These are phyloP conservation scores for Hypericum perforatum DNA, from an alignment of 345 rosid genomes.

Conservation along the genomic window DNA sequence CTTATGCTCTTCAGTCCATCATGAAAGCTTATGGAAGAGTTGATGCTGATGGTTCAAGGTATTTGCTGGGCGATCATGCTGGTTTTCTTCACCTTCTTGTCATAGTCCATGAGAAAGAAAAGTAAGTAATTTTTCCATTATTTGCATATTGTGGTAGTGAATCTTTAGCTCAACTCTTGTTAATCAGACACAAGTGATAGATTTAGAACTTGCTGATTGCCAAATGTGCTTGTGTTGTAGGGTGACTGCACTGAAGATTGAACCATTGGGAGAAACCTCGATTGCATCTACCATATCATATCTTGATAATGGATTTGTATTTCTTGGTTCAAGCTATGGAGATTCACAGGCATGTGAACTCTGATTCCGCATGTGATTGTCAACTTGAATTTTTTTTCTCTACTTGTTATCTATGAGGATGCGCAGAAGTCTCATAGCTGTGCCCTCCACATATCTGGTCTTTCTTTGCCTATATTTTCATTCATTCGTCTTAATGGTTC, in stretches of 20 bases:
- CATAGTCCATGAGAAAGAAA: slow-evolving; percentile 83
- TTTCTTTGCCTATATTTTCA: too few relatives aligned
- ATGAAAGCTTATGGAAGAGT: slow-evolving; percentile 92
- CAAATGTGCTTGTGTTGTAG: slow-evolving; percentile 28
- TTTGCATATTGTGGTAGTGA: background rate
- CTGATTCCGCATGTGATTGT: background rate
- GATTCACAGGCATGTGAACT: slow-evolving; percentile 65
- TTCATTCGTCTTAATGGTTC: too few relatives aligned
- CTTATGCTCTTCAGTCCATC: slow-evolving; percentile 44
- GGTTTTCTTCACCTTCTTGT: slow-evolving; percentile 86
- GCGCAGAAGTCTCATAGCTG: too few relatives aligned
- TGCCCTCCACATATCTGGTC: too few relatives aligned
- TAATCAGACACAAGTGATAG: background rate
- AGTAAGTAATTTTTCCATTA: slow-evolving; percentile 37
- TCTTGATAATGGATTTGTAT: slow-evolving; percentile 81
- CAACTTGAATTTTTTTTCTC: background rate
- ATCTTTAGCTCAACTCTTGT: background rate
- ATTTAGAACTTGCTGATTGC: slow-evolving; percentile 7
- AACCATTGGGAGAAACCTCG: slow-evolving; percentile 94
- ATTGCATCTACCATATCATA: slow-evolving; percentile 86
- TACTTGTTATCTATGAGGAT: too few relatives aligned
- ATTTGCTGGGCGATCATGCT: slow-evolving; percentile 88
- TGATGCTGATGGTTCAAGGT: slow-evolving; percentile 92
- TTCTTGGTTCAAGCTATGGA: slow-evolving; percentile 89
- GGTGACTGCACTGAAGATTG: slow-evolving; percentile 92